phyloP scores from a whole-genome alignment of 495 filamentous ascomycete species.

The Pseudotulostoma volvatum region DNA sequence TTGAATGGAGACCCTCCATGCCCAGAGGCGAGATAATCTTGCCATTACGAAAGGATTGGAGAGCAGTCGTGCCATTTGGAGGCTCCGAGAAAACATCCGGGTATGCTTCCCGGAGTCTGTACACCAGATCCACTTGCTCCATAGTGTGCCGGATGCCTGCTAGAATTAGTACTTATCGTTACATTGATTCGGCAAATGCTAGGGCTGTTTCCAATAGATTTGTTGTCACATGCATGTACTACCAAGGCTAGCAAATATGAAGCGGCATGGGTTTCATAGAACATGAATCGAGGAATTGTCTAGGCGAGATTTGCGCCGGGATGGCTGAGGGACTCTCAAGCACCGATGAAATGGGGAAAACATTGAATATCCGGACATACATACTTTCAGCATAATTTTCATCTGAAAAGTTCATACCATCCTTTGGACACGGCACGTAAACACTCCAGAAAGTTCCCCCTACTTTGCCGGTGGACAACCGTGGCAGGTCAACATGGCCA shows the following conservation, averaged over 20 bases:
- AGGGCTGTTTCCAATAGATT: too few relatives aligned
- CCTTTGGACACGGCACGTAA: slow-evolving; percentile 58
- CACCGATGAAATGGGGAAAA: too few relatives aligned
- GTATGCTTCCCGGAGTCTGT: slow-evolving; percentile 49
- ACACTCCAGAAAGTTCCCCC: slow-evolving; percentile 84
- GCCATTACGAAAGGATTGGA: slow-evolving; percentile 40
- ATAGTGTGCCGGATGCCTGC: too few relatives aligned
- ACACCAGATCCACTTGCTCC: slow-evolving; percentile 70
- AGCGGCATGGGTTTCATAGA: too few relatives aligned
- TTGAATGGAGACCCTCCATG: slow-evolving; percentile 89
- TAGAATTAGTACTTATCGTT: too few relatives aligned
- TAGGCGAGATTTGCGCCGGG: too few relatives aligned
- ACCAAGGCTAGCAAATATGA: too few relatives aligned
- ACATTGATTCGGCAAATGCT: too few relatives aligned
- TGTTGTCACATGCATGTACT: too few relatives aligned
- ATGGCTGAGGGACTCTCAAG: too few relatives aligned
- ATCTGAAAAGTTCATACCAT: slow-evolving; percentile 55
- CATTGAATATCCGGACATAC: too few relatives aligned
- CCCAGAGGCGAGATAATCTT: slow-evolving; percentile 55
- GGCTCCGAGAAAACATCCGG: slow-evolving; percentile 48
- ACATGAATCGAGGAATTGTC: too few relatives aligned
- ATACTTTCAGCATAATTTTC: slow-evolving; percentile 50
- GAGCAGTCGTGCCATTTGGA: slow-evolving; percentile 39
- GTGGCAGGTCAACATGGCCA: slow-evolving; percentile 67
- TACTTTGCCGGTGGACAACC: slow-evolving; percentile 31